A percentile compares a stretch with the other conserved stretches of the same genome.
phyloP scores from a whole-genome alignment of 2,329 filamentous ascomycete species.

The Byssothecium circinans region DNA sequence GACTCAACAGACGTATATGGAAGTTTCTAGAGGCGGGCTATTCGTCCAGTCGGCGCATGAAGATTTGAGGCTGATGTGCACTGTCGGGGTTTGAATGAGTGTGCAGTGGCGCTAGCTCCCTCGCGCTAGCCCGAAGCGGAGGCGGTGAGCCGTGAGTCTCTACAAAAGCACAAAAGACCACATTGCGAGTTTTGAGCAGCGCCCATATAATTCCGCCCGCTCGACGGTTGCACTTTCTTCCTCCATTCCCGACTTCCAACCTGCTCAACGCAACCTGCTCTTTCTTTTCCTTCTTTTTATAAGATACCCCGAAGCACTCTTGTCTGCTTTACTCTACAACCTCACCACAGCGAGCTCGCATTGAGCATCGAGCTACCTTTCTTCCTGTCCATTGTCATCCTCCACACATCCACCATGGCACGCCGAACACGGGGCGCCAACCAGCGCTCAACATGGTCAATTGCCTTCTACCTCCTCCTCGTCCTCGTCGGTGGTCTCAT shows the following conservation, averaged over 20 bases:
- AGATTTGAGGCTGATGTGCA: constrained; percentile 35
- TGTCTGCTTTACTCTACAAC: constrained; percentile 20
- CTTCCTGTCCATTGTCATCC: constrained; percentile 11
- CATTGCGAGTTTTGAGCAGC: constrained; percentile 36
- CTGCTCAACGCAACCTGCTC: constrained; percentile 19
- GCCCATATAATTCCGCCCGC: constrained; percentile 37
- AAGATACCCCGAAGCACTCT: constrained; percentile 32
- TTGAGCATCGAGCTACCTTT: constrained; percentile 24
- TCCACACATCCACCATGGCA: constrained; percentile 54
- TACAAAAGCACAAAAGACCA: constrained; percentile 28
- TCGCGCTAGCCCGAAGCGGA: constrained; percentile 21
- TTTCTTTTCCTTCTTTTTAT: constrained; percentile 24
- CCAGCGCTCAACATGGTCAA: constrained; percentile 80
- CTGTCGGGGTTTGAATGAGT: constrained; percentile 14
- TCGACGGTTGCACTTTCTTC: constrained; percentile 17
- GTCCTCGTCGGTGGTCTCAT: constrained; percentile 83
- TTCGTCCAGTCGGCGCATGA: constrained; percentile 37
- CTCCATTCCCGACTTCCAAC: constrained; percentile 21
- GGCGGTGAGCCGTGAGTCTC: constrained; percentile 22
- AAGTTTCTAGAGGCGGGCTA: constrained; percentile 12
- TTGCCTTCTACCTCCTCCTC: constrained; percentile 88
- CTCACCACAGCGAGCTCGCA: constrained; percentile 25
- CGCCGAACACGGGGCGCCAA: constrained; percentile 64
- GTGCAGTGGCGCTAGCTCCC: constrained; percentile 20
- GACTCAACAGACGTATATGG: background rate